A percentile compares a stretch with the other conserved stretches of the same genome.
phyloP scores from a whole-genome alignment of 140 eudicot genomes.

The Flaveria floridana region DNA sequence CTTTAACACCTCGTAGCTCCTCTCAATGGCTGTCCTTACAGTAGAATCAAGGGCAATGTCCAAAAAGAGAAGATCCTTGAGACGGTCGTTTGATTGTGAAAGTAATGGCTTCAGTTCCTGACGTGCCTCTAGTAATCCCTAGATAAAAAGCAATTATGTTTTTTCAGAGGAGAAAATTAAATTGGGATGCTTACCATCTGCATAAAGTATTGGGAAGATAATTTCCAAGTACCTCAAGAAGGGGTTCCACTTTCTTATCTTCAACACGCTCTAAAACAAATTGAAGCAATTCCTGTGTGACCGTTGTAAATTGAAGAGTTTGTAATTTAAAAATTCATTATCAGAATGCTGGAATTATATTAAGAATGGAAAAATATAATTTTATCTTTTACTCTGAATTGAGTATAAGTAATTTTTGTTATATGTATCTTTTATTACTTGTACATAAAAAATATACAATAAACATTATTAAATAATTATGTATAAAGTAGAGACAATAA shows the following conservation, averaged over 20 bases:
- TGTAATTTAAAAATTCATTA: background rate
- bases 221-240: constrained; percentile 68
- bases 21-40: constrained; percentile 85
- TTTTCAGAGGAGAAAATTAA: constrained; percentile 1
- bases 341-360: background rate
- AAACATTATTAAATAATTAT: background rate
- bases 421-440: background rate
- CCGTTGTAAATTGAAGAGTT: constrained; percentile 27
- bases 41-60: constrained; percentile 97
- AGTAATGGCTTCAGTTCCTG: constrained; percentile 81
- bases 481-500: background rate
- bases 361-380: background rate
- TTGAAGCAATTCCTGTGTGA: constrained; percentile 74
- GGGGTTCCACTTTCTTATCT: constrained; percentile 82
- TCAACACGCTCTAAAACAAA: constrained; percentile 80
- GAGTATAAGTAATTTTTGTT: background rate
- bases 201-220: constrained; percentile 10
- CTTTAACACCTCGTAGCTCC: constrained; percentile 83
- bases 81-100: constrained; percentile 66
- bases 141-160: constrained; percentile 1
- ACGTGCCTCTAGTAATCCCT: constrained; percentile 96
- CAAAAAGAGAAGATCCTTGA: constrained; percentile 86
- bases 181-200: background rate
- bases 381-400: background rate
- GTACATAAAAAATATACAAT: background rate